Evolutionary conservation across 2,329 filamentous ascomycete genomes (phyloP).

Genomic region (Fusarium sp.): DNA sequence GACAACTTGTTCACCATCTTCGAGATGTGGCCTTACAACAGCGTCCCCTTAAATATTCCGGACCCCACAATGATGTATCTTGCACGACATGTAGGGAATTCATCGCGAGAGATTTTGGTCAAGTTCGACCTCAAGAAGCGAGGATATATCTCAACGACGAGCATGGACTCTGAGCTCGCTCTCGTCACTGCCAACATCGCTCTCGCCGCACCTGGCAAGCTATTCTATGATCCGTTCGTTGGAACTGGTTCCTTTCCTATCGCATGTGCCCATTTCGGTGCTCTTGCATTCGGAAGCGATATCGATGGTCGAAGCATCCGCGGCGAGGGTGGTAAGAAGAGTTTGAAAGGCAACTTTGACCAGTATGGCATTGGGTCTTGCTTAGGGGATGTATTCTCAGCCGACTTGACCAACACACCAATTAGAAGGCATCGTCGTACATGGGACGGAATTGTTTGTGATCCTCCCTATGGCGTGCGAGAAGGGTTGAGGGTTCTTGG

Average conservation of each 20-base stretch:
- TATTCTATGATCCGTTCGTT: constrained; percentile 96
- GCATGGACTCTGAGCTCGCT: constrained; percentile 95
- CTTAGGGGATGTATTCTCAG: constrained; percentile 83
- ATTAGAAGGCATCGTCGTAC: constrained; percentile 67
- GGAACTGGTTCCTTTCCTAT: constrained; percentile 94
- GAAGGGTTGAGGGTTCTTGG: constrained; percentile 93
- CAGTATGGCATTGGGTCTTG: constrained; percentile 78
- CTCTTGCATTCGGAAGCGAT: constrained; percentile 85
- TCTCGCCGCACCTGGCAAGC: constrained; percentile 80
- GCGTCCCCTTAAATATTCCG: constrained; percentile 59
- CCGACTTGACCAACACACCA: constrained; percentile 90
- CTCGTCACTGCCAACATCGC: constrained; percentile 93
- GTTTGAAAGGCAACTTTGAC: constrained; percentile 76
- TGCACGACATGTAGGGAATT: constrained; percentile 75
- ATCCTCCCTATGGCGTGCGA: constrained; percentile 94
- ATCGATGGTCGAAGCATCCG: constrained; percentile 92
- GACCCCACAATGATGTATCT: constrained; percentile 74
- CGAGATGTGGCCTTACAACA: constrained; percentile 78
- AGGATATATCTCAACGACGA: constrained; percentile 93
- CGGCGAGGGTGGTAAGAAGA: constrained; percentile 70
- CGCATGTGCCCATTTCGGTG: constrained; percentile 90
- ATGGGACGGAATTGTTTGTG: constrained; percentile 92
- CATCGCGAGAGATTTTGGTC: constrained; percentile 74
- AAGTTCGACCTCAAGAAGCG: constrained; percentile 93
- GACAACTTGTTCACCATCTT: constrained; percentile 83